phyloP scores from a whole-genome alignment of 179 eudicot species.

The Pouteria campechiana region DNA sequence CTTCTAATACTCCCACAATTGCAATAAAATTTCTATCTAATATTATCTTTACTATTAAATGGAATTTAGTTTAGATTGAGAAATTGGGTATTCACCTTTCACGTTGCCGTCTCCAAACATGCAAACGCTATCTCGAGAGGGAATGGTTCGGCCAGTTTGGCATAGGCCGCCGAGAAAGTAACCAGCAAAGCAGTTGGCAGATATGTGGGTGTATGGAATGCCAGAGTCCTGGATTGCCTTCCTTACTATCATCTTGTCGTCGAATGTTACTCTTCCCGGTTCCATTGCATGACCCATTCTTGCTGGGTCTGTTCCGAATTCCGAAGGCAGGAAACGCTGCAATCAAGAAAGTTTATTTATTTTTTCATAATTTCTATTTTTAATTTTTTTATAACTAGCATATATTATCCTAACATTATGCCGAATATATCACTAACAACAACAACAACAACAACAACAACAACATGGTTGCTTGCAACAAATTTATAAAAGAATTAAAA shows the following conservation, averaged over 20 bases:
- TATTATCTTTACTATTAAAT: too few species aligned
- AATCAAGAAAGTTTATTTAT: not conserved
- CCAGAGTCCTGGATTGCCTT: conserved; percentile 54
- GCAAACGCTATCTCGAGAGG: conserved; percentile 36
- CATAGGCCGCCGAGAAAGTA: conserved; percentile 56
- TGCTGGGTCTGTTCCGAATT: conserved; percentile 60
- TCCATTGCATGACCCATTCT: conserved; percentile 40
- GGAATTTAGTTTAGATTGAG: too few species aligned
- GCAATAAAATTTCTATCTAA: too few species aligned
- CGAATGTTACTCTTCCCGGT: conserved; percentile 44
- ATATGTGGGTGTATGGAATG: conserved; percentile 53
- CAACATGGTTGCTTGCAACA: too few species aligned
- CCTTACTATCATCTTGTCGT: conserved; percentile 58
- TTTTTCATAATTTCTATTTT: not conserved
- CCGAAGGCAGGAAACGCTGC: conserved; percentile 70
- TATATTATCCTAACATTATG: too few species aligned
- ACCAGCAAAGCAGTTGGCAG: conserved; percentile 56
- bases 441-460: too few species aligned
- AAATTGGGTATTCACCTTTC: conserved; percentile 25
- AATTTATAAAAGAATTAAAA: too few species aligned
- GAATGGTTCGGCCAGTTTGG: conserved; percentile 34
- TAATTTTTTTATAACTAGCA: too few species aligned
- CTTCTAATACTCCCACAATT: too few species aligned
- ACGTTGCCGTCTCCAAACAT: conserved; percentile 50
- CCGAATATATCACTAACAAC: too few species aligned